These are phyloP conservation scores for Syzygium oleosum DNA, from an alignment of 345 rosid species.

Conservation along the genomic window DNA sequence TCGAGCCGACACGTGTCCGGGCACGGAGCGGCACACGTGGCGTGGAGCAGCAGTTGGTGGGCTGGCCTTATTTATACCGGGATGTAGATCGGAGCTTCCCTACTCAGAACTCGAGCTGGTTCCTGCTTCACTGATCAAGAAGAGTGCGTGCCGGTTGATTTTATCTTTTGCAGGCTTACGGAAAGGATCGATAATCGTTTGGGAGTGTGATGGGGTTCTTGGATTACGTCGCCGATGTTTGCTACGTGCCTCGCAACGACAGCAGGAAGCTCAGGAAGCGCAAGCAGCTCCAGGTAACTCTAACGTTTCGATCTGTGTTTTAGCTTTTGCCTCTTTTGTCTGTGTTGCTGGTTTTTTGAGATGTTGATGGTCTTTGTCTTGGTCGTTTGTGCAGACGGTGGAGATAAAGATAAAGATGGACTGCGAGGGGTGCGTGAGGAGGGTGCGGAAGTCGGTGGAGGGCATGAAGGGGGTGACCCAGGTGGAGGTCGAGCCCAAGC, in stretches of 20 bases:
- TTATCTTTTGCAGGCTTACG: background rate
- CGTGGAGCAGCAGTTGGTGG: background rate
- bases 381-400: constrained; percentile 33
- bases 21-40: background rate
- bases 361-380: background rate
- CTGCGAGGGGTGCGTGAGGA: constrained; percentile 67
- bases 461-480: constrained; percentile 51
- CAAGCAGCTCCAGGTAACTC: constrained; percentile 7
- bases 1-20: background rate
- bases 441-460: constrained; percentile 42
- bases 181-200: background rate
- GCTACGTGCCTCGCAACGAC: background rate
- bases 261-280: constrained; percentile 2
- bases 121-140: background rate
- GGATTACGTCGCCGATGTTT: constrained; percentile 1
- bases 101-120: background rate
- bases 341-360: background rate
- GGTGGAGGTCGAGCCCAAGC: constrained; percentile 48
- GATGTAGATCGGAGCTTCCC: background rate
- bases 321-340: background rate
- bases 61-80: background rate
- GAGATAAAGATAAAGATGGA: constrained; percentile 56
- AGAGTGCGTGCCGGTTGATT: background rate
- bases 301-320: background rate
- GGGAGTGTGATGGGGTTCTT: constrained; percentile 8